Base-by-base conservation (phyloP, 2,329 filamentous ascomycete species). In the Cryphonectria carpinicola region DNA sequence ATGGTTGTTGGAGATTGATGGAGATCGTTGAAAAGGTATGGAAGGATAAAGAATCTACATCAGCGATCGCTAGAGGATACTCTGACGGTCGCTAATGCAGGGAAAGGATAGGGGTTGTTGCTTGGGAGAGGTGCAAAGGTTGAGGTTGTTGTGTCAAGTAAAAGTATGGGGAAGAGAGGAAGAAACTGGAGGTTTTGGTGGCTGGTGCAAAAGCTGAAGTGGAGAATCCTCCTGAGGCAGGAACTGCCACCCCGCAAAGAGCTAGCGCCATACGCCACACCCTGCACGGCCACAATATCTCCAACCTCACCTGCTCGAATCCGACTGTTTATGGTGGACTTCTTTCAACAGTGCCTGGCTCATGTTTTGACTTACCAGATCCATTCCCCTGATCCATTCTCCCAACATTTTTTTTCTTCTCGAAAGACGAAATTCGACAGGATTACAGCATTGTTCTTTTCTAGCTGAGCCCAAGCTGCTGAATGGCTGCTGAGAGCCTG, bases 101-200 rank as follows among this genome's bases (percentile, higher is more conserved):
- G 43, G 43, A 43, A 41, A 19, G 52, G 35, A 14, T 43, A 41
- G 65, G 19, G 22, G 39, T 58, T 67, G 65, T 67, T 14, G 52
- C 41, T 54, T 32, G 39, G n/a, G 37, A n/a, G 28, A 43, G 22
- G 35, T 28, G 25, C 10, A 17, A 49, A 37, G 54, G 41, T 39
- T 25, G 41, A 39, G 52, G 39, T 22, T 32, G 65, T 28, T 49
- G n/a, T 39, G 35, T 25, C 17, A 14, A 58, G 54, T 54, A 11
- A 39, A 39, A 39, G 37, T 49, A 35, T 32, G 54, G 28, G 35
- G 11, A 6, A 32, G 54, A 19, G 19, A n/a, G 14, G 43, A 43
- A 64, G 46, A 56, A 64, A 68, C 49, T 54, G 64, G 49, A 19
- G 22, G 64, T 66, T 66, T 66, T 66, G 64, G 64, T 66, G 64